These are phyloP conservation scores for Triangularia verruculosa DNA, from an alignment of 2,329 filamentous ascomycete species.

Conservation along the genomic window DNA sequence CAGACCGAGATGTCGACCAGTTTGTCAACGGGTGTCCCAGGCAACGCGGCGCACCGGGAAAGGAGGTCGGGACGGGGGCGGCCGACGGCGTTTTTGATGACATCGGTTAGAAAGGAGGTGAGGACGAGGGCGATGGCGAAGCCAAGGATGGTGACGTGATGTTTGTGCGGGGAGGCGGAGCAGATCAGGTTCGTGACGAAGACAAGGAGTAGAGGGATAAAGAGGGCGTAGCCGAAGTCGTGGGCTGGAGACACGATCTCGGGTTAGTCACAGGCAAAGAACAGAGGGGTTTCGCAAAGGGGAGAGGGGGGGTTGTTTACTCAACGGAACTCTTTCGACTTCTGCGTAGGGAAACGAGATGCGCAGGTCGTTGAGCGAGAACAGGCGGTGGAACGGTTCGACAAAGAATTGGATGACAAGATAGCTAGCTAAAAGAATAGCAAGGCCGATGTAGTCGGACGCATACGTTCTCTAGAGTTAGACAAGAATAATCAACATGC, in stretches of 20 bases:
- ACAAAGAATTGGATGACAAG: constrained; percentile 65
- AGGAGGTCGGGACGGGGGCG: constrained; percentile 65
- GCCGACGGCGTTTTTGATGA: constrained; percentile 88
- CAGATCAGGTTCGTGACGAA: constrained; percentile 61
- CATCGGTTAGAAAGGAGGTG: constrained; percentile 79
- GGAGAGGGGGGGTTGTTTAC: constrained; percentile 45
- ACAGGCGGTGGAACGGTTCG: constrained; percentile 91
- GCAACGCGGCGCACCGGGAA: constrained; percentile 73
- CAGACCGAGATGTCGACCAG: constrained; percentile 68
- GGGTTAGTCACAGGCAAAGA: constrained; percentile 4
- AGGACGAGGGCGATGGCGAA: constrained; percentile 74
- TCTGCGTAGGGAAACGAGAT: constrained; percentile 86
- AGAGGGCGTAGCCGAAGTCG: constrained; percentile 76
- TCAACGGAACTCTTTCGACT: constrained; percentile 76
- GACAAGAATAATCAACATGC: constrained; percentile 8
- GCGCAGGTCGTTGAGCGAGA: constrained; percentile 77
- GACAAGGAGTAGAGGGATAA: constrained; percentile 66
- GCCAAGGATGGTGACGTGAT: constrained; percentile 80
- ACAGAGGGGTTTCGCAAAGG: background rate
- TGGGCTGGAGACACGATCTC: constrained; percentile 45
- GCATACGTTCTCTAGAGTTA: constrained; percentile 71
- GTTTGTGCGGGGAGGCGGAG: constrained; percentile 68
- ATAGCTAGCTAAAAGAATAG: constrained; percentile 66
- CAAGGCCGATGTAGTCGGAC: constrained; percentile 80
- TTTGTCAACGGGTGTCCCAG: constrained; percentile 44